phyloP scores from a whole-genome alignment of 192 early-diverging fungal species.

The Backusella macrospora region DNA sequence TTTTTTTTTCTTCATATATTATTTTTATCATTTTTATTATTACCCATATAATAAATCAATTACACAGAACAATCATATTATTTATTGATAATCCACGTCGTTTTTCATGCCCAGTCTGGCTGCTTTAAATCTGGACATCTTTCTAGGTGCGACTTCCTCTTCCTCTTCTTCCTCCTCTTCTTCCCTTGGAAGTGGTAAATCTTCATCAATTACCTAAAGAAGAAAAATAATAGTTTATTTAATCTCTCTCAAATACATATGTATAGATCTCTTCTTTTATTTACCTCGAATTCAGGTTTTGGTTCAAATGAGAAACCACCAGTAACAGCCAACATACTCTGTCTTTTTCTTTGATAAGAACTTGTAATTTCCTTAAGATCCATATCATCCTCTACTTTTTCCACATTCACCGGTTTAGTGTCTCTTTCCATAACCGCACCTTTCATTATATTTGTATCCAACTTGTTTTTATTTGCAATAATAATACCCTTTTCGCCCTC shows the following conservation, averaged over 20 bases:
- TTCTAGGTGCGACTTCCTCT: conserved; percentile 16
- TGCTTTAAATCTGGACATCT: conserved; percentile 37
- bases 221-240: background rate
- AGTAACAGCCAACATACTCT: conserved; percentile 34
- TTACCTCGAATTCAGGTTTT: conserved; percentile 38
- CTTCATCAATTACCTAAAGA: conserved; percentile 33
- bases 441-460: conserved; percentile 47
- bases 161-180: conserved; percentile 15
- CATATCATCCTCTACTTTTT: conserved; percentile 55
- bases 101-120: conserved; percentile 26
- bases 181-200: conserved; percentile 28
- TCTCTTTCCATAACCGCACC: conserved; percentile 51
- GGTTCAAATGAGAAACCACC: conserved; percentile 34
- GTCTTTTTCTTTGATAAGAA: conserved; percentile 32
- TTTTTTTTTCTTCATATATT: background rate
- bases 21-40: background rate
- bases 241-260: background rate
- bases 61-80: background rate
- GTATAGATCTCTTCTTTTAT: background rate
- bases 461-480: conserved; percentile 26
- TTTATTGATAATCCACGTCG: background rate
- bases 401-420: conserved; percentile 46
- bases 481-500: conserved; percentile 22
- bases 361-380: conserved; percentile 43
- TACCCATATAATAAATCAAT: background rate